phyloP scores from a whole-genome alignment of 2,329 filamentous ascomycete genomes.

The Diplodia mutila region DNA sequence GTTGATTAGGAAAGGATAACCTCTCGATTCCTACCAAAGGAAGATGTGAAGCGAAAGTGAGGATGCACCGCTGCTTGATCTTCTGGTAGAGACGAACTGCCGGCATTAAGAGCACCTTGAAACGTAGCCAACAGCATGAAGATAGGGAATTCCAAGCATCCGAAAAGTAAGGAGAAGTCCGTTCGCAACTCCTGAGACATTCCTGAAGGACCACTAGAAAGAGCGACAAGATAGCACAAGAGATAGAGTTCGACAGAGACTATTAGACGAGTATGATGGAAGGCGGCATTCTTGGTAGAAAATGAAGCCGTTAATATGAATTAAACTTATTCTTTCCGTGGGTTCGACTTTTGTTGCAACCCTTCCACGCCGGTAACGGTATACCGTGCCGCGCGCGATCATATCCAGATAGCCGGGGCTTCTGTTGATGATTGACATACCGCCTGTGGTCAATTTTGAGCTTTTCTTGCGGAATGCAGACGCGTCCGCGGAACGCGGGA shows the following conservation, averaged over 20 bases:
- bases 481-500: conserved; percentile 11
- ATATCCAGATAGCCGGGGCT: background rate
- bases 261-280: background rate
- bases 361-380: background rate
- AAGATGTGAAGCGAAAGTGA: background rate
- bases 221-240: conserved; percentile 8
- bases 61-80: background rate
- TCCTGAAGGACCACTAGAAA: conserved; percentile 8
- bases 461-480: background rate
- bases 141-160: conserved; percentile 3
- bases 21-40: conserved; percentile 7
- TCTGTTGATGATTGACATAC: background rate
- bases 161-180: conserved; percentile 11
- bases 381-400: background rate
- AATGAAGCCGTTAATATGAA: background rate
- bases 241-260: background rate
- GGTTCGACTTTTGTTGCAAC: background rate
- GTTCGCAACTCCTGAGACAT: conserved; percentile 13
- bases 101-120: conserved; percentile 8
- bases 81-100: background rate
- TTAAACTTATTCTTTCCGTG: conserved; percentile 1
- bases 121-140: background rate
- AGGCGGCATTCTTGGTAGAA: conserved; percentile 1
- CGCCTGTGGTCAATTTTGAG: background rate
- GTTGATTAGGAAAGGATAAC: background rate